Conservation (phyloP, 2,329 filamentous ascomycete genomes). For the Blastomyces parvus region DNA sequence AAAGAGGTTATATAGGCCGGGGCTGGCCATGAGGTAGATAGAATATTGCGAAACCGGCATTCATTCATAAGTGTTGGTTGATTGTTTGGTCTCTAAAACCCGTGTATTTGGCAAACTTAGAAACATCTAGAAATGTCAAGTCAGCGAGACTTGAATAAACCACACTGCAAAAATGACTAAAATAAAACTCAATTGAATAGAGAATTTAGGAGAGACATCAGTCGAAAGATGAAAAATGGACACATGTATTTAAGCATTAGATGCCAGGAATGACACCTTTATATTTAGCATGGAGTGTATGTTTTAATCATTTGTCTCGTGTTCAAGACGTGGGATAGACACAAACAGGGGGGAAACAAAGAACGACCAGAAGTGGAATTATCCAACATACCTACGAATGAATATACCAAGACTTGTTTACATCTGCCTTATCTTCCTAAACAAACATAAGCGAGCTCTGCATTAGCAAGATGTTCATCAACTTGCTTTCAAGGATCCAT, state of each 20-base stretch:
- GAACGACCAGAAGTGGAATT: slow-evolving; percentile 12
- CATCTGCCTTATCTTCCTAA: background rate
- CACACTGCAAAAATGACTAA: background rate
- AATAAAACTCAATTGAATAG: slow-evolving; percentile 8
- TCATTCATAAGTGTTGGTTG: too few species aligned
- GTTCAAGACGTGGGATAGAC: background rate
- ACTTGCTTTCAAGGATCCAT: background rate
- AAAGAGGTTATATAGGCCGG: slow-evolving; percentile 51
- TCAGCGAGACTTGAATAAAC: slow-evolving; percentile 2
- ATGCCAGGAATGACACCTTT: slow-evolving; percentile 37
- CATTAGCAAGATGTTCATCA: background rate
- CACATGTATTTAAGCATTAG: slow-evolving; percentile 48
- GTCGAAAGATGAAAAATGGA: slow-evolving; percentile 58
- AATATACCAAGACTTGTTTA: background rate
- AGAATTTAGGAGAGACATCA: slow-evolving; percentile 32
- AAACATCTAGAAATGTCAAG: slow-evolving; percentile 3
- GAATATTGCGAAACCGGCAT: slow-evolving; percentile 35
- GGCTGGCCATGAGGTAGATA: slow-evolving; percentile 27
- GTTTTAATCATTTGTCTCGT: slow-evolving; percentile 15
- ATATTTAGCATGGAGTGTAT: slow-evolving; percentile 56
- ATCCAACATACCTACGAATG: slow-evolving; percentile 9
- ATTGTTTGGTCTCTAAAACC: slow-evolving; percentile 10
- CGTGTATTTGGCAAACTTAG: background rate
- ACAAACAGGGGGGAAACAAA: slow-evolving; percentile 13
- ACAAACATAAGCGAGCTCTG: background rate